Percentiles rank a stretch among this genome's conserved stretches.
phyloP scores from a whole-genome alignment of 768 basidiomycete genomes.

The Mycena epipterygia region DNA sequence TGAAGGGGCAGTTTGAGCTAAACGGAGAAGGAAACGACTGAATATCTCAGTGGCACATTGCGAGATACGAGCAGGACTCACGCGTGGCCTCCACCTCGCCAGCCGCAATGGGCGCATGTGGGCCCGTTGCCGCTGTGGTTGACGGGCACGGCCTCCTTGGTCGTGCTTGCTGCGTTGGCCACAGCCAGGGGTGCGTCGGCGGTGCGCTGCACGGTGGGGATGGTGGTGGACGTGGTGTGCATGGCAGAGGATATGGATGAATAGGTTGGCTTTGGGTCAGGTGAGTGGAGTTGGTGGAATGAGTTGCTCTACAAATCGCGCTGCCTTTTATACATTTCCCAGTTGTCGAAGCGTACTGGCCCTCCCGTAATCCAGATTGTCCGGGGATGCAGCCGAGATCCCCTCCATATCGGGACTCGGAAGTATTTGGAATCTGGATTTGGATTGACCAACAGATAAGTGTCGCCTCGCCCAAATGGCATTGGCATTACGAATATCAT shows the following conservation, averaged over 20 bases:
- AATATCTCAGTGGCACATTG: not conserved
- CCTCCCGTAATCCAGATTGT: no score
- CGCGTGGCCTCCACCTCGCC: conserved; percentile 60
- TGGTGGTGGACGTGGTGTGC: not conserved
- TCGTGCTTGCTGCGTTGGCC: conserved; percentile 41
- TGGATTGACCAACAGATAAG: no score
- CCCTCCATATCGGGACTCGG: no score
- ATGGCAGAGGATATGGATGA: not conserved
- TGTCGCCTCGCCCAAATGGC: no score
- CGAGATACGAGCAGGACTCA: not conserved
- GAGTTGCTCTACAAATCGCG: no score
- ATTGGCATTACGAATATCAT: no score
- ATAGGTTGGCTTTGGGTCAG: no score
- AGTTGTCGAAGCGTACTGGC: no score
- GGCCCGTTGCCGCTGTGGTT: conserved; percentile 74
- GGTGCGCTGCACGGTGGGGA: conserved; percentile 6
- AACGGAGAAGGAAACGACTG: not conserved
- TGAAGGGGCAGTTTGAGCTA: conserved; percentile 21
- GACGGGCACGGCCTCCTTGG: conserved; percentile 45
- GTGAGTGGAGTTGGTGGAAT: no score
- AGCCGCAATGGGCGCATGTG: conserved; percentile 85
- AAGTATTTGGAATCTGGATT: no score
- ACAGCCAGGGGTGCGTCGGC: conserved; percentile 40
- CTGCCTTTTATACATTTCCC: no score
- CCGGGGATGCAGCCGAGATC: no score